These are phyloP conservation scores for Prinsepia uniflora DNA, from an alignment of 306 rosid species.

Conservation along the genomic window DNA sequence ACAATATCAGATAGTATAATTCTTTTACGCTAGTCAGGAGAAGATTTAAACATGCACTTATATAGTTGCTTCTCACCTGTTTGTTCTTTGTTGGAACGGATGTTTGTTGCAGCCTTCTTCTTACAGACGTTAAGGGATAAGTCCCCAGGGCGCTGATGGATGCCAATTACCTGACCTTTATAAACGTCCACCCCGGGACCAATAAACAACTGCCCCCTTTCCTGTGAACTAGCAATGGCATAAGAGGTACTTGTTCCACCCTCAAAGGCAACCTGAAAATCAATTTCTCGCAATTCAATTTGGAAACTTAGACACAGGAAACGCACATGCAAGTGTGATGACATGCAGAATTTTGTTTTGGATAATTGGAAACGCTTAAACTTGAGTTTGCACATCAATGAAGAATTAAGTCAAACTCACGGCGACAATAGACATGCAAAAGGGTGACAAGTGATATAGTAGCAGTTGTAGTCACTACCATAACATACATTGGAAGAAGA, in stretches of 20 bases:
- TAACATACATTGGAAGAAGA: background rate
- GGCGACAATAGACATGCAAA: background rate
- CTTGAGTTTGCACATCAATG: background rate
- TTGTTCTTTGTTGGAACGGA: constrained; percentile 91
- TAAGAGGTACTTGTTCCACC: constrained; percentile 86
- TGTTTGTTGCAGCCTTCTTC: constrained; percentile 93
- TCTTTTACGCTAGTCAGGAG: background rate
- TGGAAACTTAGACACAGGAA: background rate
- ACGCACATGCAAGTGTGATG: background rate
- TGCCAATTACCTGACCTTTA: constrained; percentile 91
- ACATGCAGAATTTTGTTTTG: background rate
- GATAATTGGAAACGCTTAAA: background rate
- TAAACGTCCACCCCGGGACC: constrained; percentile 77
- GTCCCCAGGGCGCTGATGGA: constrained; percentile 97
- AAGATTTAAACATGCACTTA: background rate
- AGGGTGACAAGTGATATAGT: constrained; percentile 6
- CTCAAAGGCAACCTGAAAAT: constrained; percentile 92
- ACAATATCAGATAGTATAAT: background rate
- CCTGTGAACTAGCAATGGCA: constrained; percentile 86
- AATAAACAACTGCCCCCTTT: constrained; percentile 91
- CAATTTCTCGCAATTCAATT: constrained; percentile 10
- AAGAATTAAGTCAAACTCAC: background rate
- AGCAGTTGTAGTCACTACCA: constrained; percentile 5
- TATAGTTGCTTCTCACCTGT: constrained; percentile 56
- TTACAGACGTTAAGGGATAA: constrained; percentile 89